A percentile compares a stretch with the other conserved stretches of the same genome.
These are phyloP conservation scores for Bjerkandera adusta DNA, from an alignment of 1,284 basidiomycete genomes.

Conservation along the genomic window DNA sequence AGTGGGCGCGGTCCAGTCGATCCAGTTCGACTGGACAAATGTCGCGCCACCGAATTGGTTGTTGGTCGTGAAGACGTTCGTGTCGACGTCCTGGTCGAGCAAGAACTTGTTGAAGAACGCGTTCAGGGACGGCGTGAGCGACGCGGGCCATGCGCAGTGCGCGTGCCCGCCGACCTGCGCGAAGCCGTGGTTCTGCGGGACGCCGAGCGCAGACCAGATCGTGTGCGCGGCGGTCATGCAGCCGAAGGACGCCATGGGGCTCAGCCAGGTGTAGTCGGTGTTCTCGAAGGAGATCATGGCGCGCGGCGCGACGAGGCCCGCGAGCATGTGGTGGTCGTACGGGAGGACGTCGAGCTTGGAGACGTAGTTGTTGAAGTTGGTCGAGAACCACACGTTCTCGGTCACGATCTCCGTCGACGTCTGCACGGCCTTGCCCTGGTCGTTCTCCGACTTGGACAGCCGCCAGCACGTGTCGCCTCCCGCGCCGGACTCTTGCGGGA, in stretches of 20 bases:
- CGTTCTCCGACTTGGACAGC: slow-evolving; percentile 42
- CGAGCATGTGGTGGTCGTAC: slow-evolving; percentile 52
- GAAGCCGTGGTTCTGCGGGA: slow-evolving; percentile 45
- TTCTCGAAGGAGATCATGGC: slow-evolving; percentile 49
- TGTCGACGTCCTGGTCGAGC: slow-evolving; percentile 42
- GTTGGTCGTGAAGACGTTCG: slow-evolving; percentile 44
- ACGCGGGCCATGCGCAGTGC: slow-evolving; percentile 50
- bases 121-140: slow-evolving; percentile 38
- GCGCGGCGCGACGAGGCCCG: slow-evolving; percentile 51
- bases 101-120: slow-evolving; percentile 55
- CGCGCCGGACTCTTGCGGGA: slow-evolving; percentile 56
- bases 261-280: slow-evolving; percentile 49
- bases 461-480: slow-evolving; percentile 58
- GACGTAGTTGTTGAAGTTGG: slow-evolving; percentile 43
- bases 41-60: slow-evolving; percentile 38
- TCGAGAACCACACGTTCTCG: slow-evolving; percentile 56
- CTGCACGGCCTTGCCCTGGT: slow-evolving; percentile 37
- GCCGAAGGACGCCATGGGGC: slow-evolving; percentile 43
- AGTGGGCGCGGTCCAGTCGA: slow-evolving; percentile 46
- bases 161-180: slow-evolving; percentile 48
- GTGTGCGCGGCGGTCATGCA: slow-evolving; percentile 48
- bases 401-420: slow-evolving; percentile 49
- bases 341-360: slow-evolving; percentile 41
- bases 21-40: slow-evolving; percentile 41
- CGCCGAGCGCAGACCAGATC: slow-evolving; percentile 45